Percentiles rank a stretch among this genome's conserved stretches.
Evolutionary conservation across 106 monocot species (phyloP).

Genomic region (Iris macrosiphon): DNA sequence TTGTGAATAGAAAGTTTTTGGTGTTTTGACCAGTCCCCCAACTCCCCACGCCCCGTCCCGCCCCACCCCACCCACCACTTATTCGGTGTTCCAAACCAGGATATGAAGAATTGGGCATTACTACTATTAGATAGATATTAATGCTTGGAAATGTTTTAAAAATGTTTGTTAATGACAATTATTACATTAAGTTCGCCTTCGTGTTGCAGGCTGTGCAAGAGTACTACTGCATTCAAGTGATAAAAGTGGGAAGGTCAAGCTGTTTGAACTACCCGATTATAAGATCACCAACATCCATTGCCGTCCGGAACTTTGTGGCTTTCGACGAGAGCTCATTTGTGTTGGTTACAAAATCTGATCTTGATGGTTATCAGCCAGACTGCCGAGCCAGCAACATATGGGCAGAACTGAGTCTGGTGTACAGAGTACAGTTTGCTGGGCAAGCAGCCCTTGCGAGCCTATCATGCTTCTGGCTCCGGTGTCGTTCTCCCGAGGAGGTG

Average conservation of each 20-base stretch:
- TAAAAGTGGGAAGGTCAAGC: constrained; percentile 18
- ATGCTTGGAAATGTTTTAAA: too few relatives aligned
- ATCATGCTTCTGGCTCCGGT: constrained; percentile 52
- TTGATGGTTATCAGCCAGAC: constrained; percentile 49
- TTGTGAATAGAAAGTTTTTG: too few relatives aligned
- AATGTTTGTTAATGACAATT: too few relatives aligned
- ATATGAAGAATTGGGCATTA: too few relatives aligned
- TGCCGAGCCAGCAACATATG: constrained; percentile 12
- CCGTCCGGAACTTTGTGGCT: constrained; percentile 22
- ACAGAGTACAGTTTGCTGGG: constrained; percentile 57
- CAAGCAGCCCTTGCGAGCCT: constrained; percentile 52
- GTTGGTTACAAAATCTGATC: constrained; percentile 60
- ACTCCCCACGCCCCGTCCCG: too few relatives aligned
- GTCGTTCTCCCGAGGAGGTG: background rate
- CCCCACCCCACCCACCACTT: too few relatives aligned
- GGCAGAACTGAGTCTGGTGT: constrained; percentile 63
- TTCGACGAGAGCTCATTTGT: constrained; percentile 71
- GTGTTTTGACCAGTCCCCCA: too few relatives aligned
- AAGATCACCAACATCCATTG: constrained; percentile 13
- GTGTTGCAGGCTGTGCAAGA: constrained; percentile 80
- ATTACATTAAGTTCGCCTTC: too few relatives aligned
- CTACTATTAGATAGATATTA: too few relatives aligned
- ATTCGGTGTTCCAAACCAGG: too few relatives aligned
- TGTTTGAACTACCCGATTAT: constrained; percentile 20
- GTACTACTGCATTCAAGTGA: constrained; percentile 51